phyloP scores from a whole-genome alignment of 2,329 filamentous ascomycete species.

The Torrubiella hemipterigena region DNA sequence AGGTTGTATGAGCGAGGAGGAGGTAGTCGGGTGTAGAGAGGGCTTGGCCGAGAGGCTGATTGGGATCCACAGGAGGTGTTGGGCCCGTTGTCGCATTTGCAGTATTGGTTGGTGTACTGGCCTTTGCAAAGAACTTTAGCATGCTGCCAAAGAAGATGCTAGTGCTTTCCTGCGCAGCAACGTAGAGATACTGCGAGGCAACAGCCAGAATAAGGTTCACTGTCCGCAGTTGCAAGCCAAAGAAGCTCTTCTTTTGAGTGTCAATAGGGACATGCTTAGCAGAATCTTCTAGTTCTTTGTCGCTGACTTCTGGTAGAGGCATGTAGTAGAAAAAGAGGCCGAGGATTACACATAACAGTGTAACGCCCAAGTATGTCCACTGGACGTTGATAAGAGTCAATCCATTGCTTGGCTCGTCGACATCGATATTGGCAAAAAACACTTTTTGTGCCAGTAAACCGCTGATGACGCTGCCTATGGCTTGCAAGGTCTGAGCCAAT shows the following conservation, averaged over 20 bases:
- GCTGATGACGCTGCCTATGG: conserved; percentile 60
- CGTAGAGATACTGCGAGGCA: conserved; percentile 67
- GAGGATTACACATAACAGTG: conserved; percentile 58
- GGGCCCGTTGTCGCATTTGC: conserved; percentile 8
- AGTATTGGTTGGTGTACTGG: conserved; percentile 16
- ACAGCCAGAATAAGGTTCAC: conserved; percentile 57
- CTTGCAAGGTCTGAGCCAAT: conserved; percentile 65
- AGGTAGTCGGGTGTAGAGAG: conserved; percentile 53
- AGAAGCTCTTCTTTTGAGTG: conserved; percentile 31
- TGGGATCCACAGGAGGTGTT: conserved; percentile 7
- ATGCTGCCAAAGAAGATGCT: conserved; percentile 48
- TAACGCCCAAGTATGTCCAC: conserved; percentile 77
- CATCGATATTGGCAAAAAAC: conserved; percentile 53
- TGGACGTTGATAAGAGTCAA: conserved; percentile 60
- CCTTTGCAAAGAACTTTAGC: conserved; percentile 24
- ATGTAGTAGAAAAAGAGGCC: conserved; percentile 59
- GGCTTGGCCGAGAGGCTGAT: conserved; percentile 30
- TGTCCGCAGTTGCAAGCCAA: conserved; percentile 40
- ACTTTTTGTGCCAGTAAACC: conserved; percentile 61
- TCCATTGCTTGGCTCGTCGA: conserved; percentile 13
- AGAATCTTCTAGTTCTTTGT: conserved; percentile 39
- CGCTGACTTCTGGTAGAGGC: conserved; percentile 49
- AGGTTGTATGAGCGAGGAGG: conserved; percentile 59
- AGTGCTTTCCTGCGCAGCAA: conserved; percentile 58
- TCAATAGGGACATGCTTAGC: conserved; percentile 36